Base-by-base conservation (phyloP, 2,329 filamentous ascomycete genomes). In the Ascochyta lentis region DNA sequence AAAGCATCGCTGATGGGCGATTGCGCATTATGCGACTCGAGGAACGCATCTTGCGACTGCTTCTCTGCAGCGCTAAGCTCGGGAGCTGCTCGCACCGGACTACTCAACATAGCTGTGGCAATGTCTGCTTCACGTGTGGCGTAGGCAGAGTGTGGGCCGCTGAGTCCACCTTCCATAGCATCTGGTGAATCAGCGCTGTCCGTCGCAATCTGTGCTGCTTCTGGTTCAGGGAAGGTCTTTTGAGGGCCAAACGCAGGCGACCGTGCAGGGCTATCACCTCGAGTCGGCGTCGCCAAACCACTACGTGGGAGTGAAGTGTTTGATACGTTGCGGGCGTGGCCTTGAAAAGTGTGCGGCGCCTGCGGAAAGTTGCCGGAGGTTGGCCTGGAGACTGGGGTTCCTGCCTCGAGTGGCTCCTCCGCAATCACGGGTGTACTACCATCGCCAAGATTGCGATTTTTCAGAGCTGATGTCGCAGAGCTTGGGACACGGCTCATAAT, bases 401-500 rank as follows among this genome's bases (percentile, higher is more conserved):
- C 67, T 27, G 71, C 68, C 53, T 74, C 72, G 56, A 76, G 68
- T 55, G 79, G 74, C 58, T 86, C 83, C 67, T 88, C 84, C 24
- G 78, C 77, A 60, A 87, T 86, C 1, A 81, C 81, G 37, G 84
- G 81, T 3, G 84, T 84, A 43, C 69, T 69, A 60, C 65, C 65
- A 33, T 76, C 76, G 71, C 60, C 75, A 61, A 66, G 67, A 37
- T 77, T 78, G 34, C 78, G 77, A 22, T 52, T 64, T 62, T 71
- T 71, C 62, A 77, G 35, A 45, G 74, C 68, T 56, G 74, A 66
- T 37, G 76, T 61, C 49, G 74, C 76, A 43, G 74, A 73, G 54
- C 81, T 81, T 6, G 83, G 79, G n/a, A 80, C 82, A 47, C 79
- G 77, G 60, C 80, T 83, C 71, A 89, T 87, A 49, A 89, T 89